Conservation (phyloP, 371 early-diverging fungal genomes). For the Mucor indicus region DNA sequence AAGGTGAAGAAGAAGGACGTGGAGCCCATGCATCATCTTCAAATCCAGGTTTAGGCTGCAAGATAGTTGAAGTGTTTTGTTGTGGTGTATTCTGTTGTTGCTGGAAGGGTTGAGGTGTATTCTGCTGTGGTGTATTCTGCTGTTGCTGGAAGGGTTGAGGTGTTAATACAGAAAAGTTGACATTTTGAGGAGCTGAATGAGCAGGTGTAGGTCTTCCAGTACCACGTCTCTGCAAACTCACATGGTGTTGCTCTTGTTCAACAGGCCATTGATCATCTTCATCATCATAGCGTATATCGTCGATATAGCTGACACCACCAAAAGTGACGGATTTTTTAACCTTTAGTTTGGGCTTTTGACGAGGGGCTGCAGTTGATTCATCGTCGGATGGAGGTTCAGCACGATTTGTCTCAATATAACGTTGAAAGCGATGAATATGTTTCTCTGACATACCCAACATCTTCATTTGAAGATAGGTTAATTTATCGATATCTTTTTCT, state of each 20-base stretch:
- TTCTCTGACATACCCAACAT: conserved; percentile 78
- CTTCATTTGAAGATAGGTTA: conserved; percentile 71
- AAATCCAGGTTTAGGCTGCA: conserved; percentile 28
- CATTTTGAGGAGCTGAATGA: conserved; percentile 37
- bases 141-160: conserved; percentile 12
- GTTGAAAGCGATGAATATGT: conserved; percentile 77
- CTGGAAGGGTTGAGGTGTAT: conserved; percentile 16
- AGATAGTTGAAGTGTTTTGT: not conserved
- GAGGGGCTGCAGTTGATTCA: conserved; percentile 16
- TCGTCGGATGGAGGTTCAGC: conserved; percentile 42
- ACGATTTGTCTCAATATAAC: conserved; percentile 45
- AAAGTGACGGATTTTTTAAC: conserved; percentile 42
- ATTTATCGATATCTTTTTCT: conserved; percentile 62
- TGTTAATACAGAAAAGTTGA: conserved; percentile 19
- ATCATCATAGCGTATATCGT: conserved; percentile 20
- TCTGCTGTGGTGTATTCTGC: conserved; percentile 1
- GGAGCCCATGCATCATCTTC: conserved; percentile 60
- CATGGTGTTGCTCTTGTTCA: conserved; percentile 34
- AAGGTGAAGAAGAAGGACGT: conserved; percentile 30
- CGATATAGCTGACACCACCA: conserved; percentile 43
- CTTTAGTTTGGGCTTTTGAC: conserved; percentile 18
- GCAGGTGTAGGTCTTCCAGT: conserved; percentile 45
- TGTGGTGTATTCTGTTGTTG: not conserved
- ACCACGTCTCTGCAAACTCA: conserved; percentile 34
- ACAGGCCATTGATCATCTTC: conserved; percentile 42